phyloP scores from a whole-genome alignment of 495 filamentous ascomycete species.

The Annulohypoxylon bovei region DNA sequence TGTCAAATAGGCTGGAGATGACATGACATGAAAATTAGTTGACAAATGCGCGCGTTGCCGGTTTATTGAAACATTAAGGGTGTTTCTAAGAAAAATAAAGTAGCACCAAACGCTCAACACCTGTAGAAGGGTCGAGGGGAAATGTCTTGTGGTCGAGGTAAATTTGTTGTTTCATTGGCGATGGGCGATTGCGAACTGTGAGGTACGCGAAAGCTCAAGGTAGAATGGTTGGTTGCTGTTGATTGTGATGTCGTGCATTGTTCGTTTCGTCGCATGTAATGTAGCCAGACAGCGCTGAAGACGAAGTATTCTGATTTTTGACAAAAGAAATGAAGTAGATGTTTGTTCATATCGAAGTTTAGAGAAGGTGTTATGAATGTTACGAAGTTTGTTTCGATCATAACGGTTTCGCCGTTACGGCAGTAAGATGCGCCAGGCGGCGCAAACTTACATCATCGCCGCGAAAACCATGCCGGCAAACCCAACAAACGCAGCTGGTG shows the following conservation, averaged over 20 bases:
- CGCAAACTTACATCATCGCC: slow-evolving; percentile 53
- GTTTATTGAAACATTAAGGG: slow-evolving; percentile 46
- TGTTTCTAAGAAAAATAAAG: slow-evolving; percentile 34
- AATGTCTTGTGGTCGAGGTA: slow-evolving; percentile 30
- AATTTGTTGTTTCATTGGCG: slow-evolving; percentile 25
- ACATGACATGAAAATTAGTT: background rate
- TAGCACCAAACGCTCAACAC: slow-evolving; percentile 47
- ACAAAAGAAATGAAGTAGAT: slow-evolving; percentile 56
- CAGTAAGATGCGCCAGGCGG: slow-evolving; percentile 18
- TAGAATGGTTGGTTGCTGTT: slow-evolving; percentile 27
- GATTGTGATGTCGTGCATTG: slow-evolving; percentile 32
- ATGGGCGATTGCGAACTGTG: slow-evolving; percentile 9
- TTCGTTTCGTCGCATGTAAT: slow-evolving; percentile 44
- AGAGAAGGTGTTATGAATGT: slow-evolving; percentile 22
- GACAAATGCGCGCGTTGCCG: slow-evolving; percentile 23
- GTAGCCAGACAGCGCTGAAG: slow-evolving; percentile 41
- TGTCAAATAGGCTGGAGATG: slow-evolving; percentile 1
- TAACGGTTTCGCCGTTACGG: slow-evolving; percentile 10
- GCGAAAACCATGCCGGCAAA: slow-evolving; percentile 57
- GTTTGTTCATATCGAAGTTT: slow-evolving; percentile 56
- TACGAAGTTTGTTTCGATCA: slow-evolving; percentile 22
- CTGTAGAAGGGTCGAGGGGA: slow-evolving; percentile 39
- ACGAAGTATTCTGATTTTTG: slow-evolving; percentile 44
- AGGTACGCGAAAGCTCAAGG: slow-evolving; percentile 15
- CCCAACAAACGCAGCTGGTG: slow-evolving; percentile 53